These are phyloP conservation scores for Conticribra guillardii DNA, from an alignment of 108 stramenopile genomes.

Conservation along the genomic window DNA sequence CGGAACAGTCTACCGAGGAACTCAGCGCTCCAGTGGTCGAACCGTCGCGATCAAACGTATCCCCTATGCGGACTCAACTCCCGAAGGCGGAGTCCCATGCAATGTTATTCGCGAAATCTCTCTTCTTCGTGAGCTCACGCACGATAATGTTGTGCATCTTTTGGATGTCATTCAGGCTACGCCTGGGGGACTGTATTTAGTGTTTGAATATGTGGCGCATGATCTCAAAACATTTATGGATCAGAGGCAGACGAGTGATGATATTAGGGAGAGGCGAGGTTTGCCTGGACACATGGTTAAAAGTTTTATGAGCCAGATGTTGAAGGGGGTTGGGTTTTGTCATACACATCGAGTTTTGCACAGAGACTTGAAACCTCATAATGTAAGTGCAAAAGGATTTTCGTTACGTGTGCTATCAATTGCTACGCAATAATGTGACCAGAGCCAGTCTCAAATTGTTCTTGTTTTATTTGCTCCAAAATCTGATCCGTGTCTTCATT, in stretches of 20 bases:
- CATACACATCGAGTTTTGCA: slow-evolving; percentile 89
- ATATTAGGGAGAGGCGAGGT: slow-evolving; percentile 75
- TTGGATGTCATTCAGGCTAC: slow-evolving; percentile 82
- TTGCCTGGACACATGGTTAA: slow-evolving; percentile 69
- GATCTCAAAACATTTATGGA: slow-evolving; percentile 90
- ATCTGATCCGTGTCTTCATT: background rate
- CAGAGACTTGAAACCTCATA: slow-evolving; percentile 94
- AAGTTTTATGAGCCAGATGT: slow-evolving; percentile 81
- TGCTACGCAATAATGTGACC: background rate
- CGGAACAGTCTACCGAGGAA: slow-evolving; percentile 98
- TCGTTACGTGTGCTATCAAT: background rate
- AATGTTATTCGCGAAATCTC: slow-evolving; percentile 93
- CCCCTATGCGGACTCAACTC: slow-evolving; percentile 82
- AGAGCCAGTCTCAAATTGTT: background rate
- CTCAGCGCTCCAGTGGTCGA: slow-evolving; percentile 75
- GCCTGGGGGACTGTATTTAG: slow-evolving; percentile 82
- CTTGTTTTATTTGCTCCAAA: background rate
- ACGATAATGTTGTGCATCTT: slow-evolving; percentile 83
- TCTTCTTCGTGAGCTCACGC: slow-evolving; percentile 81
- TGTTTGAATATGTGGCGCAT: slow-evolving; percentile 87
- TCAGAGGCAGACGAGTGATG: slow-evolving; percentile 69
- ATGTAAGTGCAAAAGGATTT: slow-evolving; percentile 52
- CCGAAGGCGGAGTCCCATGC: slow-evolving; percentile 90
- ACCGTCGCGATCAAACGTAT: slow-evolving; percentile 92
- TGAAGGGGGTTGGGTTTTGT: slow-evolving; percentile 88